A percentile compares a stretch with the other conserved stretches of the same genome.
These are phyloP conservation scores for Ormosia emarginata DNA, from an alignment of 306 rosid species.

Conservation along the genomic window DNA sequence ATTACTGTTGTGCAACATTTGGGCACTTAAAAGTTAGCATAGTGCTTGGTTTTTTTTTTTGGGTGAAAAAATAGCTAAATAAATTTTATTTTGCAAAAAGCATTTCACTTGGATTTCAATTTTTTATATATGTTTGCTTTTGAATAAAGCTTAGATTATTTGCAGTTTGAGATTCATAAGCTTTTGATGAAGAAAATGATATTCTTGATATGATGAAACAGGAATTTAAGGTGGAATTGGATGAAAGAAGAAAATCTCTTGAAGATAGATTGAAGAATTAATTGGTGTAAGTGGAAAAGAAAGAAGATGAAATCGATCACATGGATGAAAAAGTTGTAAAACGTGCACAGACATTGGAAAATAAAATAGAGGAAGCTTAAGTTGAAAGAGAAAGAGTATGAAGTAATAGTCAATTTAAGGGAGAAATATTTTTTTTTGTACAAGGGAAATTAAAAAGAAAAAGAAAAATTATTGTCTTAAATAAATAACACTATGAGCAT, in stretches of 20 bases:
- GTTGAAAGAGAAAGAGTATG: constrained; percentile 65
- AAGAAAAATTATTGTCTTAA: too few relatives aligned
- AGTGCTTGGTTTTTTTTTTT: neutral
- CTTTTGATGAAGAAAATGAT: constrained; percentile 47
- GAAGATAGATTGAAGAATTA: constrained; percentile 54
- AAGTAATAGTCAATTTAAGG: constrained; percentile 46
- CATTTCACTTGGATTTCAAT: neutral
- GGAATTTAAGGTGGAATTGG: constrained; percentile 58
- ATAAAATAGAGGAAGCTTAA: constrained; percentile 51
- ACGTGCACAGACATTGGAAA: constrained; percentile 60
- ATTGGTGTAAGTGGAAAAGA: constrained; percentile 53
- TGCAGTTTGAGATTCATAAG: constrained; percentile 58
- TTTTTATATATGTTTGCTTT: neutral
- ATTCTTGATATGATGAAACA: constrained; percentile 44
- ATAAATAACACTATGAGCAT: too few relatives aligned
- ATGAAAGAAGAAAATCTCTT: constrained; percentile 47
- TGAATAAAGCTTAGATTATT: neutral
- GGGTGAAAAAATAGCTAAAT: too few relatives aligned
- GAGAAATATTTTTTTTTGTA: constrained; percentile 30
- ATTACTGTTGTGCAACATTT: neutral
- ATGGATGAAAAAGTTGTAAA: constrained; percentile 56
- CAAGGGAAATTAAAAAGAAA: neutral
- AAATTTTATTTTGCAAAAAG: too few relatives aligned
- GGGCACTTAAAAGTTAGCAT: neutral
- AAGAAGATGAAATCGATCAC: constrained; percentile 64